Evolutionary conservation across 176 grass and related monocot genomes (phyloP), one percentile per base, ranked within the genome.

Genomic region (Oryza glaberrima): DNA sequence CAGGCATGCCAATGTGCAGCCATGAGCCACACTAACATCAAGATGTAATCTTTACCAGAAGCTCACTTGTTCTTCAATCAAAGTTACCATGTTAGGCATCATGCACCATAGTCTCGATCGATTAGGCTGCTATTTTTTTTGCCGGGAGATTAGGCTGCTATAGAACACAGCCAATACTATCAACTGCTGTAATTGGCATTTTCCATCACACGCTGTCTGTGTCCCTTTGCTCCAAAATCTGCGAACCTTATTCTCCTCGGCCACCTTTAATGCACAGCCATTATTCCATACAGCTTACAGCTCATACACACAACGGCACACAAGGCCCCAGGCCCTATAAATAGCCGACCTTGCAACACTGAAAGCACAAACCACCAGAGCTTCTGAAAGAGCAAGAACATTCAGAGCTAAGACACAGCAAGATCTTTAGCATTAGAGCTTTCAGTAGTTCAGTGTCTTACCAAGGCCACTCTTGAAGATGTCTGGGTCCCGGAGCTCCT

Each of bases 401-500:
- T 79, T 78, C 36, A 82, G 56, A 36, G 75, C 74, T 44, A 63
- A 70, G 52, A 72, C 56, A n/a, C n/a, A 63, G 6, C 17, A 22
- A 23, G 14, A 58, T 17, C 52, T 58, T 20, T 19, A 78, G 36
- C 83, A 44, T 61, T 81, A 84, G 82, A 48, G 70, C 38, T 19
- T 14, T 65, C 12, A 32, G 32, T 63, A 47, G 36, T 47, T 90
- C 81, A 35, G 47, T 73, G 46, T 49, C 79, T 78, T 30, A 78
- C 64, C 9, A 38, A 70, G 36, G 7, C 25, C 77, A 77, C 63
- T 13, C 17, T 14, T 46, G 58, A 74, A 79, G 58, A 91, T 91
- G 89, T 81, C 89, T 85, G 69, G 70, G n/a, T 89, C 90, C 0
- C 74, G 78, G 61, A 88, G 86, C 69, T 78, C 79, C 61, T 88